Percentiles rank a stretch among this genome's conserved stretches.
These are phyloP conservation scores for Phylloboletellus chloephorus DNA, from an alignment of 1,284 basidiomycete species.

Conservation along the genomic window DNA sequence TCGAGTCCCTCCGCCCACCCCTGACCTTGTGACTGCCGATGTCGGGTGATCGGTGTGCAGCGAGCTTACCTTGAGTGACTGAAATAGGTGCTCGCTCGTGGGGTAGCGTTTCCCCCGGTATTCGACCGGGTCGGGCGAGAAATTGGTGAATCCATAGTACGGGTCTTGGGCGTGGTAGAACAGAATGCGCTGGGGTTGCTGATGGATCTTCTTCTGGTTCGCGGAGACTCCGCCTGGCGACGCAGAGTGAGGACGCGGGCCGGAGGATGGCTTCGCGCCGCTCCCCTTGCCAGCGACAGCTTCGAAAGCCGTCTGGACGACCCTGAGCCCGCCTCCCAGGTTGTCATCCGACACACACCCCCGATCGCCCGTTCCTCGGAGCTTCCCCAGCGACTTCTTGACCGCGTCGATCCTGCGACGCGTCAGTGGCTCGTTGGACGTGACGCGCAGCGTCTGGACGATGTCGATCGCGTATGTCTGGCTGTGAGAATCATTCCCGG, in stretches of 20 bases:
- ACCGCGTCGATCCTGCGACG: constrained; percentile 25
- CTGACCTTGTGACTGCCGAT: neutral
- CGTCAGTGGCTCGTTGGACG: constrained; percentile 27
- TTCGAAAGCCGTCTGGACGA: constrained; percentile 25
- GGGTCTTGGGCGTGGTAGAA: constrained; percentile 33
- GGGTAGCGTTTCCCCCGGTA: constrained; percentile 35
- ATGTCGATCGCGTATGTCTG: constrained; percentile 28
- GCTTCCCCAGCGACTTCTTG: constrained; percentile 26
- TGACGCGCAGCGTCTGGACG: constrained; percentile 28
- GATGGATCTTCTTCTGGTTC: constrained; percentile 9
- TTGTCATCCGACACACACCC: constrained; percentile 30
- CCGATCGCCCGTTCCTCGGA: constrained; percentile 23
- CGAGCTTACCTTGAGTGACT: constrained; percentile 36
- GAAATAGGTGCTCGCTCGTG: constrained; percentile 40
- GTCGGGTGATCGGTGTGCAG: neutral
- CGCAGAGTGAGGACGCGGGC: constrained; percentile 20
- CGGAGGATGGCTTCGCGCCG: constrained; percentile 8
- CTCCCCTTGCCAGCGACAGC: constrained; percentile 16
- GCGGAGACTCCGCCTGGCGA: constrained; percentile 13
- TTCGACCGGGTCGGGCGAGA: constrained; percentile 35
- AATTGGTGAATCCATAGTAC: constrained; percentile 38
- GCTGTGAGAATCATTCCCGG: constrained; percentile 2
- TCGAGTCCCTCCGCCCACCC: neutral
- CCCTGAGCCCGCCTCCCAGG: constrained; percentile 19
- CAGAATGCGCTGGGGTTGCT: constrained; percentile 23